A percentile compares a stretch with the other conserved stretches of the same genome.
These are phyloP conservation scores for Somion occarium DNA, from an alignment of 1,284 basidiomycete species.

Conservation along the genomic window DNA sequence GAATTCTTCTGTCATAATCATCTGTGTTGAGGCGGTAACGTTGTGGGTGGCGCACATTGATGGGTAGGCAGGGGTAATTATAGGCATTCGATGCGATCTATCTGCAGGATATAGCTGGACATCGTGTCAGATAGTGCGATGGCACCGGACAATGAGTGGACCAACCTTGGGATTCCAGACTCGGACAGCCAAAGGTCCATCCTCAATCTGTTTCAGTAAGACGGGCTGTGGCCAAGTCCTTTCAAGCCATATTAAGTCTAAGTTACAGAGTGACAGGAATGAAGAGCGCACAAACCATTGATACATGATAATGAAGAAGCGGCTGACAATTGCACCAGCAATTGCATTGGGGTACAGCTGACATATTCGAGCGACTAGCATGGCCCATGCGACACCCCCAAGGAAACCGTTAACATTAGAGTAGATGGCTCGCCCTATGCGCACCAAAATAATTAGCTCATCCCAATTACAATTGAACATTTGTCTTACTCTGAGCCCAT, in stretches of 20 bases:
- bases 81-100: conserved; percentile 97
- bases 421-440: conserved; percentile 87
- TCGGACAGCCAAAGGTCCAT: conserved; percentile 87
- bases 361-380: conserved; percentile 97
- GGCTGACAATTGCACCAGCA: conserved; percentile 92
- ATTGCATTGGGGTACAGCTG: conserved; percentile 96
- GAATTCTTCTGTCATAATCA: conserved; percentile 96
- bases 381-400: conserved; percentile 98
- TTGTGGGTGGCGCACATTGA: conserved; percentile 99
- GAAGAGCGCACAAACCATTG: conserved; percentile 67
- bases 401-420: conserved; percentile 98
- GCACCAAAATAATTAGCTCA: conserved; percentile 9
- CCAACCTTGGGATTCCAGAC: conserved; percentile 97
- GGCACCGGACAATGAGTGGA: background rate
- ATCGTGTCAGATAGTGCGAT: conserved; percentile 3
- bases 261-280: background rate
- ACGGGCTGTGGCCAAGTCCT: conserved; percentile 99
- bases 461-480: conserved; percentile 1
- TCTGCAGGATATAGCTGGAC: conserved; percentile 86
- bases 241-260: background rate
- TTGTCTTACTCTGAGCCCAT: conserved; percentile 87
- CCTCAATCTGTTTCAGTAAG: conserved; percentile 92
- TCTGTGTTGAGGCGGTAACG: conserved; percentile 92
- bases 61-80: conserved; percentile 98
- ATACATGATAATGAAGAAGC: conserved; percentile 96